Base-by-base conservation (phyloP, 345 rosid species). In the Murraya paniculata region DNA sequence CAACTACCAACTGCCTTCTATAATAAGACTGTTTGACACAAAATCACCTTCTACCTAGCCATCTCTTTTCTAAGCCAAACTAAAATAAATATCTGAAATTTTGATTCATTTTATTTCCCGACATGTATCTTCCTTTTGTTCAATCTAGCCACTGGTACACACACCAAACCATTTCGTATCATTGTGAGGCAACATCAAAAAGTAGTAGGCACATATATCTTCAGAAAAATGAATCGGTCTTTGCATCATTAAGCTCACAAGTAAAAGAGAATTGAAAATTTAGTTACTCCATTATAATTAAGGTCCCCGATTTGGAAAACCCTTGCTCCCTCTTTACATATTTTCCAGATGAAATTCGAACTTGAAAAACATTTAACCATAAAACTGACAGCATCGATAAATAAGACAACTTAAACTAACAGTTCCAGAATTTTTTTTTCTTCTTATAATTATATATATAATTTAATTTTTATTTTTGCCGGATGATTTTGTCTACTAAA, bases 401-500 rank as follows among this genome's bases (percentile, higher is more conserved):
- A 61, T 7, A 38, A 21, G n/a, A 73, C 25, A 55, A 38, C 38
- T 45, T 25, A 2, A 16, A 21, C 50, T 73, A 75, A 62, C 69
- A 81, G 73, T 86, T 73, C 22, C 53, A 14, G 58, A 19, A 16
- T n/a, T 68, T 69, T 66, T 30, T 27, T 30, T 4, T 25, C 60
- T 25, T 13, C 72, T 80, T 64, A n/a, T 11, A 30, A 31, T 28
- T 64, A 27, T 24, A 64, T 31, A 39, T 27, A 64, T 61, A 13
- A 31, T 33, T 58, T 64, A 11, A 18, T 3, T 27, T 27, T 28
- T 2, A 10, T 6, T 65, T 64, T 73, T 50, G 25, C 77, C n/a
- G 10, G 76, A 22, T 22, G 53, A 39, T 57, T 65, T 61, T 55
- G 19, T 27, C 36, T 58, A 38, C 66, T 57, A 76, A 59, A 30